Base-by-base conservation (phyloP, 345 rosid species). In the Salix caprea region DNA sequence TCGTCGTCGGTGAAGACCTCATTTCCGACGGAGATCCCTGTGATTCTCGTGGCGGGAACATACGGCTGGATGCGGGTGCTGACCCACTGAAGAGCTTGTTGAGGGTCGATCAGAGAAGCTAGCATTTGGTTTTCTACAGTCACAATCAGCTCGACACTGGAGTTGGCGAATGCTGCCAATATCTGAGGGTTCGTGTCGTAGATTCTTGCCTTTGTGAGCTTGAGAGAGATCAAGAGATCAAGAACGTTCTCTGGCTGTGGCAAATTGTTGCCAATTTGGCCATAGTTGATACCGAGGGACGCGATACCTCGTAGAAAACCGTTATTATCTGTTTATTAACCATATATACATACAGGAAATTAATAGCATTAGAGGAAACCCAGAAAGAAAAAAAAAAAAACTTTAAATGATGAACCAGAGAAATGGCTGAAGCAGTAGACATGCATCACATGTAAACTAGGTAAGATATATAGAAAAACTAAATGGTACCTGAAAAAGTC, bases 181-280 rank as follows among this genome's bases (percentile, higher is more conserved):
- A 96, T 48, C 72, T 88, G 90, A 40, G 97, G 97, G 73, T 92
- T 92, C 30, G 99, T 92, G 81, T 96, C 97, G 26, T 96, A 96
- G 72, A 96, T 92, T 86, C 92, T 88, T 24, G 91, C 84, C 81
- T 90, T 93, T 21, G 86, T 89, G 73, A 93, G 46, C 83, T 84
- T 87, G 13, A 92, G 78, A 62, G 98, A 84, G 69, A 85, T 82
- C 66, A 96, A 58, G 73, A 96, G 96, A 65, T 83, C 88, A 24
- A 90, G 79, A 62, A 93, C 99, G 72, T 76, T 85, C 52, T 89
- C 87, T 0, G 99, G 96, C 9, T 90, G 78, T 12, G 90, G 98
- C 80, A 96, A 81, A 84, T 93, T 89, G 84, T 91, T 83, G 10
- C 81, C 99, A 34, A 96, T 82, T 86, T 96, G 99, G 14, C 99